Base-by-base conservation (phyloP, 2,329 filamentous ascomycete species). In the Aspergillus oerlinghausenensis region DNA sequence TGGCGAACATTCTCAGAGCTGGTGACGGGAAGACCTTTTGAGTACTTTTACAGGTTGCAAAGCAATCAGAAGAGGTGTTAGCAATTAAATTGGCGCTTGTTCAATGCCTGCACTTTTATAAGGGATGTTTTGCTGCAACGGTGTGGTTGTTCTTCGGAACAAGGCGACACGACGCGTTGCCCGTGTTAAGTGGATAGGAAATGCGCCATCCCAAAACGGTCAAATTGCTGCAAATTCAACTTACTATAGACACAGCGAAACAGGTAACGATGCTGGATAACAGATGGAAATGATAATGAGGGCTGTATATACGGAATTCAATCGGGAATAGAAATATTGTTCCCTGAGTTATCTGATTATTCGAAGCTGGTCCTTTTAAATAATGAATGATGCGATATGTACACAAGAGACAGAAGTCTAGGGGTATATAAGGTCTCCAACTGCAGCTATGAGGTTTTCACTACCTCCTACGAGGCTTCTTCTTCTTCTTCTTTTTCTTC, bases 401-500 rank as follows among this genome's bases (percentile, higher is more conserved):
- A 47, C 43, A 47, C 21, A 47, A 14, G 43, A 25, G 43, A 47
- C 43, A 26, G 2, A 25, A 26, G 43, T 25, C 43, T 47, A 55
- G 57, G 61, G 61, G 61, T 64, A 64, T 64, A 64, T 59, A 51
- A 52, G 48, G 43, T 47, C 23, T 23, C 6, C 10, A 47, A 47
- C 21, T 21, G 21, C 23, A 19, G 19, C 35, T 49, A 26, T 19
- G 9, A 51, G 35, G 11, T 49, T n/a, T 14, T 14, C 38, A 65
- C 76, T 67, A 75, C 60, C 73, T 74, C 69, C 75, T 78, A 53
- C 69, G 68, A 40, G 69, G 73, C 65, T 74, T 77, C 67, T 77
- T 78, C 63, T 76, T 79, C 67, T 77, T 79, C 60, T 76, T 78
- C 53, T 76, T 79, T 55, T 73, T 80, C 56, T 76, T 77, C 55